Conservation (phyloP, 495 filamentous ascomycete genomes). For the Cercophora samala region DNA sequence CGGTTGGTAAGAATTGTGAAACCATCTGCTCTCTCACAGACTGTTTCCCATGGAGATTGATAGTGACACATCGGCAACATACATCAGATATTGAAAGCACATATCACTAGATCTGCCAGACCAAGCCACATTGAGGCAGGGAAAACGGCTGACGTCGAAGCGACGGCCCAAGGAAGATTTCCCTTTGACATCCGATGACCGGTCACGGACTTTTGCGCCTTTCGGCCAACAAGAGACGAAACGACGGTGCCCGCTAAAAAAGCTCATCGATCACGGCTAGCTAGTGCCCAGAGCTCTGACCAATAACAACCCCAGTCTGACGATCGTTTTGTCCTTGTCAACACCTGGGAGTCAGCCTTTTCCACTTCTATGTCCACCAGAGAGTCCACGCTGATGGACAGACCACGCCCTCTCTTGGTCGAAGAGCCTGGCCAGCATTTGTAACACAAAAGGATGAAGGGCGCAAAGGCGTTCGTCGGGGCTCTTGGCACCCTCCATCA, state of each 20-base stretch:
- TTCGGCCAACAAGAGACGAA: slow-evolving; percentile 9
- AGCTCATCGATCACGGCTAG: not conserved
- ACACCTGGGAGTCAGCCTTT: not conserved
- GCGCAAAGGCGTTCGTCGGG: not conserved
- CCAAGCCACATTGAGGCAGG: slow-evolving; percentile 1
- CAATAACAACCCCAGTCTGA: not conserved
- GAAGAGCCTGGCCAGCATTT: not conserved
- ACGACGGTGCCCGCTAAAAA: slow-evolving; percentile 5
- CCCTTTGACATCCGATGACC: slow-evolving; percentile 15
- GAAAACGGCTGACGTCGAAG: not conserved
- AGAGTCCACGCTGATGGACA: not conserved
- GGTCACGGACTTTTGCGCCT: slow-evolving; percentile 16
- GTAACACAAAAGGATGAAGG: not conserved
- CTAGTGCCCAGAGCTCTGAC: not conserved
- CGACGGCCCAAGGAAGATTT: not conserved
- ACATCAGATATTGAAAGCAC: not conserved
- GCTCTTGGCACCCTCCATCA: not conserved
- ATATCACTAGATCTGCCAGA: not conserved
- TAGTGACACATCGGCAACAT: not conserved
- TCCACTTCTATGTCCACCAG: not conserved
- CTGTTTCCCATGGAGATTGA: not conserved
- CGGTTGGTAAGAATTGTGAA: not conserved
- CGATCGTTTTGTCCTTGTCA: not conserved
- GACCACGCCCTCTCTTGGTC: not conserved
- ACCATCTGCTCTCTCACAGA: not conserved